A percentile compares a stretch with the other conserved stretches of the same genome.
These are phyloP conservation scores for Pezicula radicicola DNA, from an alignment of 2,329 filamentous ascomycete genomes.

Conservation along the genomic window DNA sequence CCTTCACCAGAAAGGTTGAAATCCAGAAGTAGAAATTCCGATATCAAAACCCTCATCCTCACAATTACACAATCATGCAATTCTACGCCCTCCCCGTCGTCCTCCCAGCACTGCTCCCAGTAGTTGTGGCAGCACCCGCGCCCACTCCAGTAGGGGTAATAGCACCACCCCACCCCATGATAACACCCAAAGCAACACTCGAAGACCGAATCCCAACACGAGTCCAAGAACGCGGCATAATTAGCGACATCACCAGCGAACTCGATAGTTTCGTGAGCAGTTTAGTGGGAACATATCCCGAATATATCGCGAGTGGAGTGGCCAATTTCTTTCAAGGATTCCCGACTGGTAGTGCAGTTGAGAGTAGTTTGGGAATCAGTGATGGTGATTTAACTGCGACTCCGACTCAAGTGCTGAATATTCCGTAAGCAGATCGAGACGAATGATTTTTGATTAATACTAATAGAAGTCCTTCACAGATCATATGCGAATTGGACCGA, in stretches of 20 bases:
- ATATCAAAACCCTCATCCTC: too few relatives aligned
- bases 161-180: slow-evolving; percentile 35
- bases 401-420: slow-evolving; percentile 68
- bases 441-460: not conserved
- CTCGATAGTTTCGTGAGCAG: slow-evolving; percentile 45
- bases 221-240: slow-evolving; percentile 40
- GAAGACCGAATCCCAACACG: slow-evolving; percentile 33
- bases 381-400: slow-evolving; percentile 55
- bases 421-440: slow-evolving; percentile 44
- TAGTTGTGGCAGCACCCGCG: slow-evolving; percentile 20
- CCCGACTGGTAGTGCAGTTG: slow-evolving; percentile 58
- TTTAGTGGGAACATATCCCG: slow-evolving; percentile 53
- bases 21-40: too few relatives aligned
- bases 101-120: slow-evolving; percentile 7
- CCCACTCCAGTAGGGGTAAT: slow-evolving; percentile 12
- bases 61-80: too few relatives aligned
- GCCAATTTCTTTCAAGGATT: slow-evolving; percentile 67
- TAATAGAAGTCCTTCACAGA: slow-evolving; percentile 25
- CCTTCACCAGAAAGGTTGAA: too few relatives aligned
- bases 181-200: slow-evolving; percentile 43
- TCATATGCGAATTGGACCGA: slow-evolving; percentile 75
- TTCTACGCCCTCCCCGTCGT: not conserved
- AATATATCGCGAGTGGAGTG: slow-evolving; percentile 60
- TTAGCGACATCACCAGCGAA: slow-evolving; percentile 46
- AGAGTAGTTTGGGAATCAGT: slow-evolving; percentile 57